These are phyloP conservation scores for Sarocladium brachiariae DNA, from an alignment of 2,329 filamentous ascomycete genomes.

Conservation along the genomic window DNA sequence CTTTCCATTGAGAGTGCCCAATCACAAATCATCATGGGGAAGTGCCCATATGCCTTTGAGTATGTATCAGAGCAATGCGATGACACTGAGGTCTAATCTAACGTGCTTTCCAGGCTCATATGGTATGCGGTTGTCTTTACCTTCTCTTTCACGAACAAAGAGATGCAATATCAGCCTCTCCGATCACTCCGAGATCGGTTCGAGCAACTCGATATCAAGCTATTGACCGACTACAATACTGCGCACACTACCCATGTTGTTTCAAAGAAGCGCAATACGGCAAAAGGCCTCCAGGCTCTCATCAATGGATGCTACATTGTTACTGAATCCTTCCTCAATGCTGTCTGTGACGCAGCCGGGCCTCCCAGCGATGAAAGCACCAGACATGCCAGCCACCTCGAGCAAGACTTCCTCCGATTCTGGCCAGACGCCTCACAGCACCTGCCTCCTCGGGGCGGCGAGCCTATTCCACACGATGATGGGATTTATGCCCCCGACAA, in stretches of 20 bases:
- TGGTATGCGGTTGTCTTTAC: conserved; percentile 80
- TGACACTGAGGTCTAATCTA: too few species aligned
- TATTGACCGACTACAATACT: conserved; percentile 63
- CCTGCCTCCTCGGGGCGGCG: conserved; percentile 67
- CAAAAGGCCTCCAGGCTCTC: conserved; percentile 79
- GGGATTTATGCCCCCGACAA: conserved; percentile 67
- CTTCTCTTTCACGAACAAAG: conserved; percentile 68
- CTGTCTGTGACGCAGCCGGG: conserved; percentile 55
- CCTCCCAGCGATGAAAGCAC: conserved; percentile 39
- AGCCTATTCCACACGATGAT: conserved; percentile 61
- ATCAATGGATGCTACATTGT: conserved; percentile 78
- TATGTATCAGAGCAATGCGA: too few species aligned
- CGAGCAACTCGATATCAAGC: conserved; percentile 85
- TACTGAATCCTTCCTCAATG: conserved; percentile 64
- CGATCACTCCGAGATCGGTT: conserved; percentile 56
- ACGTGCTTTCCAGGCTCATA: conserved; percentile 50
- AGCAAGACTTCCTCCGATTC: conserved; percentile 68
- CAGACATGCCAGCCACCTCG: conserved; percentile 49
- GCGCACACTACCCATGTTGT: conserved; percentile 79
- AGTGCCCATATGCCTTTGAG: conserved; percentile 57
- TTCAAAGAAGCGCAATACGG: conserved; percentile 81
- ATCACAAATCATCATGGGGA: conserved; percentile 66
- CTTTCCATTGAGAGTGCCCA: conserved; percentile 40
- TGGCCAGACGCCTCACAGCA: conserved; percentile 73
- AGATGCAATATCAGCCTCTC: conserved; percentile 61